phyloP scores from a whole-genome alignment of 306 rosid species.

The Lagenaria siceraria region DNA sequence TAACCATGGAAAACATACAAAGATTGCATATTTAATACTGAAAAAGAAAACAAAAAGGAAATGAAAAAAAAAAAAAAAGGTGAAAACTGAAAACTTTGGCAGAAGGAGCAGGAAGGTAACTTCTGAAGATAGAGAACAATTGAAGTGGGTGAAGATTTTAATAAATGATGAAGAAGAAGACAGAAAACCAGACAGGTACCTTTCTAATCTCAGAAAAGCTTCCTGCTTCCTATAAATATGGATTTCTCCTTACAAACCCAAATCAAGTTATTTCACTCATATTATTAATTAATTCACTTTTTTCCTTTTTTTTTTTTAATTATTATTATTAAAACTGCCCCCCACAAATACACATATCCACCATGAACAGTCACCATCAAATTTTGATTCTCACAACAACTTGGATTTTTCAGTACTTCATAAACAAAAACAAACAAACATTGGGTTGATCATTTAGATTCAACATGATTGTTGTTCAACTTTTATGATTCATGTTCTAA shows the following conservation, averaged over 20 bases:
- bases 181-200: not conserved
- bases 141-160: not conserved
- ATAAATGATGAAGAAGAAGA: not conserved
- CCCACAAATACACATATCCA: not conserved
- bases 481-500: no score
- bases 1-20: not conserved
- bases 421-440: not conserved
- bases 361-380: not conserved
- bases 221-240: not conserved
- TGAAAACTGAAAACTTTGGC: slow-evolving; percentile 3
- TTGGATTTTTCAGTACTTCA: not conserved
- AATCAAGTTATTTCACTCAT: not conserved
- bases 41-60: not conserved
- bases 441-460: not conserved
- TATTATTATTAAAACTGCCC: not conserved
- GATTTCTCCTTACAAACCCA: not conserved
- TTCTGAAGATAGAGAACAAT: slow-evolving; percentile 5
- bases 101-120: not conserved
- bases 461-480: not conserved
- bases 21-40: not conserved
- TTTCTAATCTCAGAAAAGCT: not conserved
- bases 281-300: not conserved
- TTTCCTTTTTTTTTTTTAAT: not conserved
- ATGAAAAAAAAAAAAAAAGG: not conserved
- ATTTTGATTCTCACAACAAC: not conserved